These are phyloP conservation scores for Cladosporium sphaerospermum DNA, from an alignment of 2,329 filamentous ascomycete species.

Conservation along the genomic window DNA sequence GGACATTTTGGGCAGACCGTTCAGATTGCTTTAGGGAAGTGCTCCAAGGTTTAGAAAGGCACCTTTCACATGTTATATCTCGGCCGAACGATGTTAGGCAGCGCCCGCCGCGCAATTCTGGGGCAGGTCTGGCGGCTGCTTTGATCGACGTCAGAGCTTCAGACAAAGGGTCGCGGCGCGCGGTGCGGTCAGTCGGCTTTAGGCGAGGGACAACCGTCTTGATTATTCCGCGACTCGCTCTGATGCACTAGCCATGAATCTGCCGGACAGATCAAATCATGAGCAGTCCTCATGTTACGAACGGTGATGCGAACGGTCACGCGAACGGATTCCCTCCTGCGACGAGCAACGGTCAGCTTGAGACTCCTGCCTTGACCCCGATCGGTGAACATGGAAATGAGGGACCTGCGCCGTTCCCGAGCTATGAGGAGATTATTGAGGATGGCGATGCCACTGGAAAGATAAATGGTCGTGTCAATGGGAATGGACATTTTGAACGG, in stretches of 20 bases:
- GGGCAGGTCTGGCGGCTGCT: not conserved
- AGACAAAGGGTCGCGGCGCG: not conserved
- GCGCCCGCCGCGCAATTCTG: slow-evolving; percentile 12
- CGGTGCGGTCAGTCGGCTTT: not conserved
- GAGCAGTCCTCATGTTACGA: slow-evolving; percentile 1
- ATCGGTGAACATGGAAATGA: slow-evolving; percentile 22
- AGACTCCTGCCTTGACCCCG: slow-evolving; percentile 25
- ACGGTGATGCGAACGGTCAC: not conserved
- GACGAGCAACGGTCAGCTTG: slow-evolving; percentile 18
- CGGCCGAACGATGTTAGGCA: slow-evolving; percentile 11
- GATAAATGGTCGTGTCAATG: not conserved
- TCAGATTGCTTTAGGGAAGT: not conserved
- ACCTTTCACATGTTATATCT: not conserved
- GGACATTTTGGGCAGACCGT: slow-evolving; percentile 32
- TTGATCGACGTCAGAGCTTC: slow-evolving; percentile 2
- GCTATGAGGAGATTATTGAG: slow-evolving; percentile 7
- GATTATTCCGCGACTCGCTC: too few relatives aligned
- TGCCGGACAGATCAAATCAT: slow-evolving; percentile 4
- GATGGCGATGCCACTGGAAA: not conserved
- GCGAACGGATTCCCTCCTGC: not conserved
- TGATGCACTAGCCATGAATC: slow-evolving; percentile 3
- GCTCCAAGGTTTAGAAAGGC: not conserved
- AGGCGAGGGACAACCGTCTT: too few relatives aligned
- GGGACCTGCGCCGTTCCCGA: slow-evolving; percentile 8
- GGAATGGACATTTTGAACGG: not conserved